Evolutionary conservation across 1,284 basidiomycete genomes (phyloP).

Genomic region (Rhizoctonia solani): DNA sequence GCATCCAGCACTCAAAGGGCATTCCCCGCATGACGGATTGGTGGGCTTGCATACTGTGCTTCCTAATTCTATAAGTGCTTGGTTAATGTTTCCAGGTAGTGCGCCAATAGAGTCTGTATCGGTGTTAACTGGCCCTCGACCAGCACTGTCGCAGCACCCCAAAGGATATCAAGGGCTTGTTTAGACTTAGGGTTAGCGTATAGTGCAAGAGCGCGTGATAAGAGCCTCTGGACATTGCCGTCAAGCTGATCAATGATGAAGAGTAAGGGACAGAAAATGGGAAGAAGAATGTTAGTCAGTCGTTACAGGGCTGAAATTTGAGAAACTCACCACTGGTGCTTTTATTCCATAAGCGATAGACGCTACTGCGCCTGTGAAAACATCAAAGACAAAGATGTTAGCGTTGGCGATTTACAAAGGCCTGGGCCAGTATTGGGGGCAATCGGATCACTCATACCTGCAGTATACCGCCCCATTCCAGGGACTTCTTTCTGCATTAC

Average conservation of each 20-base stretch:
- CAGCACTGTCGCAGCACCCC: constrained; percentile 73
- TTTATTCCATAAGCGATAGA: constrained; percentile 87
- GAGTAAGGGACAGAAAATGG: neutral
- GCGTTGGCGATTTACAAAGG: constrained; percentile 36
- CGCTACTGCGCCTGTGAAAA: constrained; percentile 75
- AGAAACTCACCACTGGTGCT: constrained; percentile 72
- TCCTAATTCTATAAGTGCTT: constrained; percentile 85
- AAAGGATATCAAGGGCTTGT: constrained; percentile 76
- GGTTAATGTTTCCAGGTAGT: constrained; percentile 81
- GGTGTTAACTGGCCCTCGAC: constrained; percentile 53
- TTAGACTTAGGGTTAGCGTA: constrained; percentile 82
- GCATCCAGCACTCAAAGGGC: constrained; percentile 74
- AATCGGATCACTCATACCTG: constrained; percentile 44
- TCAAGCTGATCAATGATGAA: constrained; percentile 63
- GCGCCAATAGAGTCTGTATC: constrained; percentile 5
- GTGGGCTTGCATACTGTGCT: constrained; percentile 88
- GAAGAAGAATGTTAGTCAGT: constrained; percentile 3
- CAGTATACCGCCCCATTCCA: constrained; percentile 89
- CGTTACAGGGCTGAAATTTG: neutral
- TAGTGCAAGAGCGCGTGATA: constrained; percentile 80
- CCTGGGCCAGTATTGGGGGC: constrained; percentile 33
- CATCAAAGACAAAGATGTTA: neutral
- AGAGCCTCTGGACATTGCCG: constrained; percentile 85
- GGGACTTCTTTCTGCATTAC: constrained; percentile 85
- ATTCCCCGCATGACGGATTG: constrained; percentile 71